A percentile compares a stretch with the other conserved stretches of the same genome.
These are phyloP conservation scores for Draba incana DNA, from an alignment of 345 rosid species.

Conservation along the genomic window DNA sequence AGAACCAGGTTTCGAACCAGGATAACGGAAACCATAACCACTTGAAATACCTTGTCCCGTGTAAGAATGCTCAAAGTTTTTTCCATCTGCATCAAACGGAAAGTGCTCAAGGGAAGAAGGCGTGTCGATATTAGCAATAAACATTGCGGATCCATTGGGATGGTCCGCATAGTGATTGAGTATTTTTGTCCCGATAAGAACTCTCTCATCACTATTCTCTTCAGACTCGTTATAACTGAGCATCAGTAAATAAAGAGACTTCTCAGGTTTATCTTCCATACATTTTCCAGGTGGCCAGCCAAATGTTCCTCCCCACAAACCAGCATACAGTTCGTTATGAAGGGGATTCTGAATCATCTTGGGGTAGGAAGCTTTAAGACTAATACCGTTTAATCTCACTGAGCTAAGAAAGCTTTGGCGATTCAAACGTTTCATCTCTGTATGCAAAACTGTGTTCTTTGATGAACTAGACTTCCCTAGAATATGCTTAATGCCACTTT, in stretches of 20 bases:
- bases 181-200: slow-evolving; percentile 71
- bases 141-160: slow-evolving; percentile 94
- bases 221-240: slow-evolving; percentile 70
- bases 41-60: slow-evolving; percentile 69
- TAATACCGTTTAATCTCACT: too few relatives aligned
- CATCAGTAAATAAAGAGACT: slow-evolving; percentile 74
- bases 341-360: slow-evolving; percentile 34
- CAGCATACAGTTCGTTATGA: slow-evolving; percentile 65
- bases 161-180: slow-evolving; percentile 71
- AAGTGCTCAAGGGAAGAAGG: slow-evolving; percentile 66
- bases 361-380: too few relatives aligned
- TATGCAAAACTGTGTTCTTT: too few relatives aligned
- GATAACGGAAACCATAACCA: slow-evolving; percentile 82
- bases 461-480: too few relatives aligned
- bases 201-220: slow-evolving; percentile 49
- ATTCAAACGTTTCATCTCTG: too few relatives aligned
- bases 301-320: slow-evolving; percentile 87
- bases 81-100: slow-evolving; percentile 71
- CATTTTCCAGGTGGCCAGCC: slow-evolving; percentile 83
- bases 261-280: slow-evolving; percentile 69
- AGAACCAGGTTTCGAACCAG: slow-evolving; percentile 76
- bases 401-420: too few relatives aligned
- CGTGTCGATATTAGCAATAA: slow-evolving; percentile 68
- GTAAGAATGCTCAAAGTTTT: slow-evolving; percentile 52
- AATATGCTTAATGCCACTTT: too few relatives aligned